A percentile compares a stretch with the other conserved stretches of the same genome.
Conservation (phyloP, 176 grass and related monocot species). For the Phoenix dactylifera region DNA sequence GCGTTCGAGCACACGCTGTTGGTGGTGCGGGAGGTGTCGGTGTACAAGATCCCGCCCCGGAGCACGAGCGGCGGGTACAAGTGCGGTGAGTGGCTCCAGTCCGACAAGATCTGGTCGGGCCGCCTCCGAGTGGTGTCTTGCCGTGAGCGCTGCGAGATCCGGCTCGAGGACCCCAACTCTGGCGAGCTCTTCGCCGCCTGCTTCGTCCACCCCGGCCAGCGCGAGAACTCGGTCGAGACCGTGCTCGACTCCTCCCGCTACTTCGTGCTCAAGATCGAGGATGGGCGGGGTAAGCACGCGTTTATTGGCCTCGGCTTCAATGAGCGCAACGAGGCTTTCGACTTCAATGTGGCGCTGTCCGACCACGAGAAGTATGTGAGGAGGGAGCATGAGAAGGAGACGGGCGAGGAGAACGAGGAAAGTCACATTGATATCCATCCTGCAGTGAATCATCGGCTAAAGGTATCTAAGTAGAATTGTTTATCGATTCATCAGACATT, state of each 20-base stretch:
- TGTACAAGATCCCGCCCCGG: constrained; percentile 94
- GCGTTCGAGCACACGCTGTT: constrained; percentile 93
- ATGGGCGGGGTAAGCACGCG: constrained; percentile 77
- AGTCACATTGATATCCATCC: constrained; percentile 84
- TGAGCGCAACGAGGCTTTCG: constrained; percentile 96
- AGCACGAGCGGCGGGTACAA: constrained; percentile 93
- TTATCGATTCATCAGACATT: too few relatives aligned
- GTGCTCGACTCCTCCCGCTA: constrained; percentile 94
- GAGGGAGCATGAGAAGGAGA: constrained; percentile 93
- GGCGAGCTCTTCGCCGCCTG: constrained; percentile 88
- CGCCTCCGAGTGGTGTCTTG: constrained; percentile 94
- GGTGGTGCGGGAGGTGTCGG: constrained; percentile 86
- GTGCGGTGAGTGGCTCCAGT: constrained; percentile 97
- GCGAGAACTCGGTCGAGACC: constrained; percentile 59
- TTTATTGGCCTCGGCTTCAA: constrained; percentile 91
- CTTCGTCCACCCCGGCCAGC: constrained; percentile 65
- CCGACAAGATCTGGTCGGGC: constrained; percentile 96
- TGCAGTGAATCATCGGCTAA: constrained; percentile 78
- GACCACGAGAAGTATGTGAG: constrained; percentile 97
- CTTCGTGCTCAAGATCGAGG: constrained; percentile 89
- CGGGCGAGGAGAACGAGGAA: constrained; percentile 44
- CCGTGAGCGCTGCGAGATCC: constrained; percentile 78
- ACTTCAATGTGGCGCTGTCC: constrained; percentile 93
- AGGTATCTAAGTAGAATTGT: constrained; percentile 27
- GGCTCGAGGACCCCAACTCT: constrained; percentile 81